Evolutionary conservation across 306 rosid species (phyloP), one percentile per base, ranked within the genome.

Genomic region (Rosa multiflora): DNA sequence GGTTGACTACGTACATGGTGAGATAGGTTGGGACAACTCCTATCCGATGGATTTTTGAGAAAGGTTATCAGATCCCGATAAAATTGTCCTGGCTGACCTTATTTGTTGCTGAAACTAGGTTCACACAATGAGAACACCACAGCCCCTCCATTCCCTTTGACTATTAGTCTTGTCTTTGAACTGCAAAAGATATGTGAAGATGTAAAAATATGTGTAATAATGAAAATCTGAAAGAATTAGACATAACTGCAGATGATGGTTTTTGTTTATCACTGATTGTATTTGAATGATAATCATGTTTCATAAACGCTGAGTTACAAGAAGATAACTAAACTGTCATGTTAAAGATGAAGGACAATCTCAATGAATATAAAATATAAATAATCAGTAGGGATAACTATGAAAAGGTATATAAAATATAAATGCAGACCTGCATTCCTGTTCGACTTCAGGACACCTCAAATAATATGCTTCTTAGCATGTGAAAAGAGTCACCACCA

Each of bases 381-480:
- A 4, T 67, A 32, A 32, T 32, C 35, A 17, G 29, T 14, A 67
- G 21, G 71, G 23, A 43, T 15, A 6, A 67, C 43, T 37, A 1
- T 39, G 11, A 1, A 49, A 23, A 62, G n/a, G 70, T 44, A 32
- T 32, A 32, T 32, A 32, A 32, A 32, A 64, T 23, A 46, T 40
- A 68, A 69, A 49, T 76, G 79, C 74, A 77, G 78, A 91, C 99
- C 97, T 94, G 99, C 99, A 92, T 92, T 87, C 99, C 99, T 5
- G 99, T 94, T 67, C 92, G 92, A 32, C 88, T 94, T 94, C 52
- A 94, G 81, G 88, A 94, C 99, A 82, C 99, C 97, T 97, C 99
- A 94, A 75, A 94, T 94, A 77, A 94, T 89, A 84, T 94, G 99
- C 83, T 94, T 94, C 89, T 92, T 94, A 74, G 92, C 97, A 78